These are phyloP conservation scores for Kwoniella heveanensis DNA, from an alignment of 768 basidiomycete species.

Conservation along the genomic window DNA sequence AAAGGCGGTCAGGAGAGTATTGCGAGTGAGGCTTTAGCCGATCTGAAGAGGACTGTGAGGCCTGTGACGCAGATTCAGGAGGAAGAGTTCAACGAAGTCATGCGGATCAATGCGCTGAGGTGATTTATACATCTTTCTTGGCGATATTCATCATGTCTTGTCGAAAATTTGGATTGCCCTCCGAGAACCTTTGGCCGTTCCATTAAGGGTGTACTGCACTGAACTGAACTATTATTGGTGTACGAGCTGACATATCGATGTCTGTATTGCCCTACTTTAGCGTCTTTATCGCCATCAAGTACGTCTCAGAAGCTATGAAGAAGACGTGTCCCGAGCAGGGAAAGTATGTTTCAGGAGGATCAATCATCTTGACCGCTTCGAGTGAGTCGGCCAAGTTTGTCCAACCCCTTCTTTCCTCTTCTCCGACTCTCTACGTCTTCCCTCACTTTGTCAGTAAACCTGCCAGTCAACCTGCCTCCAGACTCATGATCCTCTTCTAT, in stretches of 20 bases:
- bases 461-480: too few species aligned
- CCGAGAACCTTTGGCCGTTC: too few species aligned
- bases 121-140: constrained; percentile 50
- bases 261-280: too few species aligned
- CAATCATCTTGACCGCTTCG: constrained; percentile 82
- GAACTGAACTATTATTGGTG: too few species aligned
- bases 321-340: constrained; percentile 67
- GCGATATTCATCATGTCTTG: too few species aligned
- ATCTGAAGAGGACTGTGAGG: constrained; percentile 5
- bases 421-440: too few species aligned
- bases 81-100: constrained; percentile 71
- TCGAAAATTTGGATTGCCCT: too few species aligned
- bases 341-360: constrained; percentile 71
- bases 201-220: too few species aligned
- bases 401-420: too few species aligned
- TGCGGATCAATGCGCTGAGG: constrained; percentile 77
- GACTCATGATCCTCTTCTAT: too few species aligned
- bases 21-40: constrained; percentile 6
- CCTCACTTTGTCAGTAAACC: too few species aligned
- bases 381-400: constrained; percentile 65
- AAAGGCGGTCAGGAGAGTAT: background rate
- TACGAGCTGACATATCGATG: too few species aligned
- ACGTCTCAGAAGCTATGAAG: constrained; percentile 80
- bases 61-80: constrained; percentile 63
- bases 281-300: constrained; percentile 84